Percentiles rank a stretch among this genome's conserved stretches.
phyloP scores from a whole-genome alignment of 225 moss, liverwort and hornwort genomes.

The Ulota crispa region DNA sequence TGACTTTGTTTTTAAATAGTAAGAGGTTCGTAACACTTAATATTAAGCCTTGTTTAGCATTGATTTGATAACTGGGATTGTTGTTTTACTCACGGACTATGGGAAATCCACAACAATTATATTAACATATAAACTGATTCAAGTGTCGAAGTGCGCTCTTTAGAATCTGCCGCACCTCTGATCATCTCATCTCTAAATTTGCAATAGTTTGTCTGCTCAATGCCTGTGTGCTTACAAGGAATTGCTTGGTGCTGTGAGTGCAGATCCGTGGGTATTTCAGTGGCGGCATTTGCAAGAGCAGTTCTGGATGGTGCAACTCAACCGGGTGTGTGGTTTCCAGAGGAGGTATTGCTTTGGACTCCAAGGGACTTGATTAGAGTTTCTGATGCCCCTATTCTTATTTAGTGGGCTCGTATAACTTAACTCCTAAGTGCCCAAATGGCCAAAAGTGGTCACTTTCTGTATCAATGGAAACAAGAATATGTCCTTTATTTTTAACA shows the following conservation, averaged over 20 bases:
- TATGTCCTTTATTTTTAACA: too few species aligned
- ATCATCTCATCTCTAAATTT: not conserved
- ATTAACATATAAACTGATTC: not conserved
- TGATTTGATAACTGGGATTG: not conserved
- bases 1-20: not conserved
- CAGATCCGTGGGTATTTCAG: constrained; percentile 66
- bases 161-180: not conserved
- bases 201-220: not conserved
- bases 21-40: not conserved
- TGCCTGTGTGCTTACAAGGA: not conserved
- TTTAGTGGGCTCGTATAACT: not conserved
- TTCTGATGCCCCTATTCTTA: not conserved
- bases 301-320: constrained; percentile 77
- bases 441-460: too few species aligned
- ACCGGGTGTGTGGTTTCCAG: constrained; percentile 89
- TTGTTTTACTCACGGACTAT: not conserved
- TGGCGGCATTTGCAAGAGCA: constrained; percentile 82
- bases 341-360: constrained; percentile 52
- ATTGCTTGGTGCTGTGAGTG: not conserved
- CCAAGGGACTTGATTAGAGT: not conserved
- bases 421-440: not conserved
- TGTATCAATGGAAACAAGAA: too few species aligned
- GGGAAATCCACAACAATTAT: not conserved
- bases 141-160: not conserved
- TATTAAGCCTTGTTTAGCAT: not conserved